phyloP scores from a whole-genome alignment of 73 alveolate genomes.

The Stentor coeruleus region DNA sequence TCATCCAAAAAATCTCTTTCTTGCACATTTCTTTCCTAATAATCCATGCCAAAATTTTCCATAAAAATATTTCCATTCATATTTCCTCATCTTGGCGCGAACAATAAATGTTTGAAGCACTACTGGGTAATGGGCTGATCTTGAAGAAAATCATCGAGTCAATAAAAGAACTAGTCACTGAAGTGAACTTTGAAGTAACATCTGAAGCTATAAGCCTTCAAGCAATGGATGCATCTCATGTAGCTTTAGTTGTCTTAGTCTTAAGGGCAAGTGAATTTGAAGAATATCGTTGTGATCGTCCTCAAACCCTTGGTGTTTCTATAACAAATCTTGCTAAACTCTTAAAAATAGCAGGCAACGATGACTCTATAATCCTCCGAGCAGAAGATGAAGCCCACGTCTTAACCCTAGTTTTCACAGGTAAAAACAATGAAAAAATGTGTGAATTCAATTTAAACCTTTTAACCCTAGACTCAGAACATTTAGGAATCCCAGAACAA shows the following conservation, averaged over 20 bases:
- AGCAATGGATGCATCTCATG: conserved; percentile 99
- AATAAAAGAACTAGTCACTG: conserved; percentile 91
- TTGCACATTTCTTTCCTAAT: no score
- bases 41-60: no score
- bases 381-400: conserved; percentile 92
- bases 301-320: conserved; percentile 83
- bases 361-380: conserved; percentile 88
- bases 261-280: conserved; percentile 93
- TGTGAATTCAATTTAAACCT: conserved; percentile 94
- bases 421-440: conserved; percentile 78
- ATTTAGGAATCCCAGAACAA: conserved; percentile 95
- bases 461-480: conserved; percentile 93
- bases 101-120: conserved; percentile 97
- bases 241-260: conserved; percentile 92
- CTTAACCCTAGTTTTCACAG: conserved; percentile 87
- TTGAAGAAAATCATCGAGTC: conserved; percentile 94
- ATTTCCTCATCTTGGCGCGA: no score
- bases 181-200: conserved; percentile 93
- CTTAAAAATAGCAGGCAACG: conserved; percentile 94
- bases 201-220: conserved; percentile 96
- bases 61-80: no score
- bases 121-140: conserved; percentile 79
- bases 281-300: conserved; percentile 89
- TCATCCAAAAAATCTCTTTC: no score
- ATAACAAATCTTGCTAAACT: conserved; percentile 90